phyloP scores from a whole-genome alignment of 352 stramenopile species.

The Phytophthora meadii region DNA sequence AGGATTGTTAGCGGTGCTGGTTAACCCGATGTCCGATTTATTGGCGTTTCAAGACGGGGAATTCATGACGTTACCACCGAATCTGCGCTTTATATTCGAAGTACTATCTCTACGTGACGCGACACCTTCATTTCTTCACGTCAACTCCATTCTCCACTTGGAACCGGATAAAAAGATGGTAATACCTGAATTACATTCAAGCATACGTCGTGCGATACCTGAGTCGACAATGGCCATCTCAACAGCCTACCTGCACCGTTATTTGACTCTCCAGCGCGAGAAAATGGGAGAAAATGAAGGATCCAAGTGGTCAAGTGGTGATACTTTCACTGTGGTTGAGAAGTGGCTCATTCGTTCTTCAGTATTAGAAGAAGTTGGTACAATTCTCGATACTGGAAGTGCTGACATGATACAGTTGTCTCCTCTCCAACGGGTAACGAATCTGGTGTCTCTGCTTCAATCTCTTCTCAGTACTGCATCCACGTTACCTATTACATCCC shows the following conservation, averaged over 20 bases:
- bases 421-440: conserved; percentile 43
- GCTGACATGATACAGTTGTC: conserved; percentile 36
- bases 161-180: neutral
- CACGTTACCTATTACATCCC: neutral
- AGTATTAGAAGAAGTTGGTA: conserved; percentile 16
- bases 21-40: conserved; percentile 1
- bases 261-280: conserved; percentile 23
- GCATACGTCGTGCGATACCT: neutral
- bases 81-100: conserved; percentile 73
- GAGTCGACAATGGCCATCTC: conserved; percentile 10
- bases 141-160: conserved; percentile 40
- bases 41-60: conserved; percentile 50
- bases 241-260: conserved; percentile 34
- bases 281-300: neutral
- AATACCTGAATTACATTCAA: too few relatives aligned
- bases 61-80: conserved; percentile 69
- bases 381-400: conserved; percentile 7
- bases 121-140: conserved; percentile 40
- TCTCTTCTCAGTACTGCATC: conserved; percentile 39
- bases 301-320: neutral
- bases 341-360: conserved; percentile 19
- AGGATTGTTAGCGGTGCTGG: conserved; percentile 39
- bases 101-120: conserved; percentile 43
- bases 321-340: conserved; percentile 28
- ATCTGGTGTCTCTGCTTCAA: conserved; percentile 55